Evolutionary conservation across 306 rosid species (phyloP).

Genomic region (Prinsepia uniflora): DNA sequence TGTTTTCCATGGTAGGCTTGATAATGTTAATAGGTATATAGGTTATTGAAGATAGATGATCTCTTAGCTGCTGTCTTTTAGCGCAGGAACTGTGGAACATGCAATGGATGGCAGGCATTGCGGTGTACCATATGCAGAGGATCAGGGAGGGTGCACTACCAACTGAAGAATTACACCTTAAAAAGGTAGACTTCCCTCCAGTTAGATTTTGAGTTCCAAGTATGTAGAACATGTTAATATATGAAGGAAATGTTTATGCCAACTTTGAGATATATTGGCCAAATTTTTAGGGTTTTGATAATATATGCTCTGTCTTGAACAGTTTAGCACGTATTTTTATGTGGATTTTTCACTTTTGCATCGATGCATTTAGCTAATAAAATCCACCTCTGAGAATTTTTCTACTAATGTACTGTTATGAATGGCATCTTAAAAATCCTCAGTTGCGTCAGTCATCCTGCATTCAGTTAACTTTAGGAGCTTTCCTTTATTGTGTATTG

Average conservation of each 20-base stretch:
- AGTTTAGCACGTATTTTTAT: neutral
- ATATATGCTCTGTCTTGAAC: neutral
- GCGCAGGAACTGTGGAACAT: constrained; percentile 69
- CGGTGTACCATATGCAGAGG: constrained; percentile 84
- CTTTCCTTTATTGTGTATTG: neutral
- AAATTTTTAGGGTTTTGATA: neutral
- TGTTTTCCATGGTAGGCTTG: neutral
- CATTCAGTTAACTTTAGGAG: too few species aligned
- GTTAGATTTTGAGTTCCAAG: constrained; percentile 20
- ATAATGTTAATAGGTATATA: neutral
- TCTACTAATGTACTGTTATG: neutral
- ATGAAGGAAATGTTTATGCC: constrained; percentile 1
- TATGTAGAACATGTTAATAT: constrained; percentile 13
- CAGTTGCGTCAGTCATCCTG: neutral
- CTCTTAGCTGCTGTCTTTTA: constrained; percentile 27
- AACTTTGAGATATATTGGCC: neutral
- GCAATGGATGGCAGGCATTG: constrained; percentile 97
- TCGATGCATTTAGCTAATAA: neutral
- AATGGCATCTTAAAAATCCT: neutral
- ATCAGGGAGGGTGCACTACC: constrained; percentile 88
- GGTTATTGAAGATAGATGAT: constrained; percentile 14
- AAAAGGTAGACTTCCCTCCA: constrained; percentile 46
- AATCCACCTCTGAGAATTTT: neutral
- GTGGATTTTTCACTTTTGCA: neutral
- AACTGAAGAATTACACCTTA: constrained; percentile 68